Evolutionary conservation across 495 filamentous ascomycete genomes (phyloP).

Genomic region (Penicillium cosmopolitanum): DNA sequence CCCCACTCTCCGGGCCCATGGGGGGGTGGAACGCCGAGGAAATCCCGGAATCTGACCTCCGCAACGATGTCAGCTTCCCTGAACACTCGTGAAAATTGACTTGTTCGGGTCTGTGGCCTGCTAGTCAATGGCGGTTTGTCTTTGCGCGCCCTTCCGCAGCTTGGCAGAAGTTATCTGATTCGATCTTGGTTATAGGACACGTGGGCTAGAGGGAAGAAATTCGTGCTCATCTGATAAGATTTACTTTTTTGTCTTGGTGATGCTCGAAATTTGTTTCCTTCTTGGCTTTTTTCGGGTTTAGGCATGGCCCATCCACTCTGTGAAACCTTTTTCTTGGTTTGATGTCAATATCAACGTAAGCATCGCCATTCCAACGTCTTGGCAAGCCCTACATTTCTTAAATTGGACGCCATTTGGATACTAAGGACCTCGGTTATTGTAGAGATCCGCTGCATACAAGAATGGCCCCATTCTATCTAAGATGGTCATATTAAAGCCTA

Average conservation of each 20-base stretch:
- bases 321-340: neutral
- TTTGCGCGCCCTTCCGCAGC: conserved; percentile 11
- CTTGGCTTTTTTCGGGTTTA: neutral
- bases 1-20: conserved; percentile 6
- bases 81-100: neutral
- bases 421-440: neutral
- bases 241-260: neutral
- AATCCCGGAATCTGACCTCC: neutral
- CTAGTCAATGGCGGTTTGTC: conserved; percentile 5
- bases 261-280: neutral
- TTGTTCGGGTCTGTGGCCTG: conserved; percentile 8
- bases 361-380: neutral
- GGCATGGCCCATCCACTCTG: neutral
- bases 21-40: neutral
- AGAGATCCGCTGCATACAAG: neutral
- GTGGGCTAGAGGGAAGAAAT: neutral
- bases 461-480: neutral
- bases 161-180: conserved; percentile 32
- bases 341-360: neutral
- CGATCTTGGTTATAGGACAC: neutral
- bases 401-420: neutral
- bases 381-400: neutral
- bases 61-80: neutral
- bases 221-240: conserved; percentile 6
- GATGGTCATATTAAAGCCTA: neutral